A percentile compares a stretch with the other conserved stretches of the same genome.
Conservation (phyloP, 345 rosid genomes). For the Eucalyptus curtisii region DNA sequence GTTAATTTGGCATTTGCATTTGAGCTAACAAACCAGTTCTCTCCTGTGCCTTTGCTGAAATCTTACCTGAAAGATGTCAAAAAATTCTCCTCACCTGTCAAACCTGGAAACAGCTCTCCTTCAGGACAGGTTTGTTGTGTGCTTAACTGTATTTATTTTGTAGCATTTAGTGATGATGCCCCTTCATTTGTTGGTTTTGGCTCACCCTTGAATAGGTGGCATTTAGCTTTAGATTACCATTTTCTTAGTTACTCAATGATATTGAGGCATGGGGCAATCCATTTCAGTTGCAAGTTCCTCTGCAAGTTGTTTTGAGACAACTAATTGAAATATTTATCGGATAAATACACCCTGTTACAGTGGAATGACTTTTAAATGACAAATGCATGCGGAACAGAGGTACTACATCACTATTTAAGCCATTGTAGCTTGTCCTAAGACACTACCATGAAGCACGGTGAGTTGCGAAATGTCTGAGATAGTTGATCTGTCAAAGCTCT, state of each 20-base stretch:
- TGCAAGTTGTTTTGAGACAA: neutral
- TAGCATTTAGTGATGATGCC: neutral
- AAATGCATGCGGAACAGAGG: neutral
- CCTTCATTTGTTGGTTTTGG: neutral
- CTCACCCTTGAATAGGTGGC: neutral
- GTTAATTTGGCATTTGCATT: constrained; percentile 96
- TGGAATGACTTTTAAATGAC: neutral
- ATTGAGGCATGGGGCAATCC: neutral
- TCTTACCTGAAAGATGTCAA: constrained; percentile 78
- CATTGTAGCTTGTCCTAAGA: neutral
- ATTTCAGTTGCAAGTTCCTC: neutral
- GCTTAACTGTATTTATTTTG: neutral
- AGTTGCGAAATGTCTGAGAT: neutral
- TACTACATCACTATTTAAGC: neutral
- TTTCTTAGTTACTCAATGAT: neutral
- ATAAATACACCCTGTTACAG: neutral
- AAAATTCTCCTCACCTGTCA: constrained; percentile 50
- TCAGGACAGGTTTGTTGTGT: constrained; percentile 42
- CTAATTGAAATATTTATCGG: neutral
- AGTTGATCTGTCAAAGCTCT: neutral
- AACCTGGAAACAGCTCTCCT: constrained; percentile 52
- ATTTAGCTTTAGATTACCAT: neutral
- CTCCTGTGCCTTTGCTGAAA: constrained; percentile 71
- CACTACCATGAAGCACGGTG: neutral
- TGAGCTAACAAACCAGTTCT: constrained; percentile 71